Base-by-base conservation (phyloP, 2,329 filamentous ascomycete genomes). In the Aspergillus caelatus region DNA sequence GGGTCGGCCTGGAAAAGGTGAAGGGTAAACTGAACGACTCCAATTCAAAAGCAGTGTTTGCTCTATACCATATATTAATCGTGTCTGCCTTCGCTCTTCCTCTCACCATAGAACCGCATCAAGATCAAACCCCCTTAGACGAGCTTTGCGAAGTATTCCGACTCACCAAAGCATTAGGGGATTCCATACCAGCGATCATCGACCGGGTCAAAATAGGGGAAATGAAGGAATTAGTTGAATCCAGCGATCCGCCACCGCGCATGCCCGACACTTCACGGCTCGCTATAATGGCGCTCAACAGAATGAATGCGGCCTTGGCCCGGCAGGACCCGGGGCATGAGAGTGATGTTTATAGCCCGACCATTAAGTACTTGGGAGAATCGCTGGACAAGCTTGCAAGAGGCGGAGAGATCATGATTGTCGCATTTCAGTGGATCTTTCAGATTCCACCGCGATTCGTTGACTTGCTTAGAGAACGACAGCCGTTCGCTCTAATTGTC, bases 401-500 rank as follows among this genome's bases (percentile, higher is more conserved):
- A 28, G 73, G 74, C 6, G 67, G 71, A n/a, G 74, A 75, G 50
- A 70, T 71, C 10, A 70, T 70, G 59, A 66, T 72, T 8, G 70
- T 73, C 58, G 67, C 74, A 81, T 88, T 61, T 88, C 90, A 70
- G 19, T 82, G 81, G 75, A 87, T 89, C 1, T 87, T 88, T 19
- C 88, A 88, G 83, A 14, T 85, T 83, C 62, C 85, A 81, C 23
- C 90, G 84, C 72, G 84, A 88, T 68, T 87, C 87, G 61, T 82
- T 87, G 34, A 81, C 43, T 70, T 81, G 21, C 65, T 81, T 3
- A 66, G 70, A 16, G 71, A 76, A 58, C 72, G 76, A 21, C 68
- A 71, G 21, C 78, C 80, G 0, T 79, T 82, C 62, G 79, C 80
- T 1, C 65, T 83, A 11, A 75, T 79, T 16, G 71, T 83, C 19